Evolutionary conservation across 371 early-diverging fungal genomes (phyloP), one percentile per base, ranked within the genome.

Genomic region (Apophysomyces sp.): DNA sequence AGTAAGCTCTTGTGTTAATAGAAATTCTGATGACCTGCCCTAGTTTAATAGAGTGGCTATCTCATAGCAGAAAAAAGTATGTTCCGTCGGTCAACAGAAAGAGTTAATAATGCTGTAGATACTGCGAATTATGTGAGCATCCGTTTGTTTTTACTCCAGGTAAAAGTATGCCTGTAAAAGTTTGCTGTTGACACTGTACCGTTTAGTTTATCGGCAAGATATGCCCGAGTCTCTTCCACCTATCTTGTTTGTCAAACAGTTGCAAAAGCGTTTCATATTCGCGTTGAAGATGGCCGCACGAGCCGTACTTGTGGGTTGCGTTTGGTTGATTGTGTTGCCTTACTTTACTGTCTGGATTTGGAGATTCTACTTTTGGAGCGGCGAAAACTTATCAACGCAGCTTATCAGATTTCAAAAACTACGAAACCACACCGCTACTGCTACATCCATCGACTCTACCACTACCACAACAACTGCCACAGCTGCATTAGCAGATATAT

Each of bases 111-210:
- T 55, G 21, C 56, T 21, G 15, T 63, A 88, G 88, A 68, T 82
- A 89, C 66, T 97, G 97, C 74, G 97, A 97, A 68, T 84, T 97
- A 12, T 97, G 98, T 78, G 89, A 91, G 39, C 82, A 94, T 72
- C 83, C 78, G 39, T 97, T 91, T 72, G 68, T 85, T 11, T 97
- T 97, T 64, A 89, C 92, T 21, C 92, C 94, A 41, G 84, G 94
- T 92, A 83, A 30, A 27, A 27, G n/a, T 52, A 27, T 3, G 36
- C 15, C n/a, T 11, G n/a, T n/a, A n/a, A n/a, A n/a, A n/a, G n/a
- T n/a, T n/a, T n/a, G n/a, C n/a, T 54, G 18, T n/a, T 34, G 12
- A 18, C 29, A 3, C 9, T 34, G 24, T 61, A 12, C 32, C 12
- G 15, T 31, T 18, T 62, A 67, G 63, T 92, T 6, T 92, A 91